A percentile compares a stretch with the other conserved stretches of the same genome.
These are phyloP conservation scores for Volvox africanus DNA, from an alignment of 139 green algal genomes.

Conservation along the genomic window DNA sequence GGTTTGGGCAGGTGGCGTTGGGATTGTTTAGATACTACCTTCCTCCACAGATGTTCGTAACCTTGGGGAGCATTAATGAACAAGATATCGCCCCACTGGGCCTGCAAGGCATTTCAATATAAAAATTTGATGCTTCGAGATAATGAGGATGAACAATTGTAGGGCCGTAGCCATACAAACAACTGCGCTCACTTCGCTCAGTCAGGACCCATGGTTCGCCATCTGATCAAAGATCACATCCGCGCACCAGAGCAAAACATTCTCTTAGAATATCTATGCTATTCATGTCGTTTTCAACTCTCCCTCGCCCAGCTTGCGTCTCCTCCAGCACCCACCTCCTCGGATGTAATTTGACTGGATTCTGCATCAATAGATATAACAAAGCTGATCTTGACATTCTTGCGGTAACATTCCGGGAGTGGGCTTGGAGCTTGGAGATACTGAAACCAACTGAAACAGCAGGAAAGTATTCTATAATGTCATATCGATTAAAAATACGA, in stretches of 20 bases:
- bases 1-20: too few species aligned
- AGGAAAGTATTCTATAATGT: not conserved
- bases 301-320: too few species aligned
- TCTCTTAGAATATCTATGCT: too few species aligned
- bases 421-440: slow-evolving; percentile 22
- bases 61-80: slow-evolving; percentile 62
- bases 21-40: slow-evolving; percentile 51
- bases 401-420: not conserved
- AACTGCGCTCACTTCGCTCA: too few species aligned
- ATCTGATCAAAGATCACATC: too few species aligned
- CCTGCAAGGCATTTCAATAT: slow-evolving; percentile 34
- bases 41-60: slow-evolving; percentile 69
- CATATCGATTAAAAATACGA: not conserved
- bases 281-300: too few species aligned
- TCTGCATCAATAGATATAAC: not conserved
- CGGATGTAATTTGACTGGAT: not conserved
- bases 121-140: too few species aligned
- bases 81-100: slow-evolving; percentile 58
- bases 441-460: slow-evolving; percentile 37
- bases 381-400: not conserved
- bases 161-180: too few species aligned
- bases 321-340: not conserved
- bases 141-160: too few species aligned
- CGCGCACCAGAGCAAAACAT: too few species aligned
- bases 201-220: too few species aligned